phyloP scores from a whole-genome alignment of 2,329 filamentous ascomycete genomes.

The Aspergillus hortae region DNA sequence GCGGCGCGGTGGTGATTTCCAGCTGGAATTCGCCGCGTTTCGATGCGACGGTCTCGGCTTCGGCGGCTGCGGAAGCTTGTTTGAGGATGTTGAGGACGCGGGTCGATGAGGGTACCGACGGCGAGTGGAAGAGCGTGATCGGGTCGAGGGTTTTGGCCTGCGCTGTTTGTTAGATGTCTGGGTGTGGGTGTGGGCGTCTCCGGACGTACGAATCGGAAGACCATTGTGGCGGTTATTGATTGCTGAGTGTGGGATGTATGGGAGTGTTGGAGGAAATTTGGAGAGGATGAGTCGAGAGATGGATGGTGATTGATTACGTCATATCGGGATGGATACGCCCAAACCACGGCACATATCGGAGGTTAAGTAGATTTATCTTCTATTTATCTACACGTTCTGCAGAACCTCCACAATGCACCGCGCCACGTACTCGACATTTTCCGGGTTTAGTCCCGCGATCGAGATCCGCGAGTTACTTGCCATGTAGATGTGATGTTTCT shows the following conservation, averaged over 20 bases:
- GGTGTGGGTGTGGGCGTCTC: background rate
- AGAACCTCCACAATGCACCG: slow-evolving; percentile 19
- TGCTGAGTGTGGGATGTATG: background rate
- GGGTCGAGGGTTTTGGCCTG: slow-evolving; percentile 82
- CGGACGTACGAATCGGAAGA: slow-evolving; percentile 21
- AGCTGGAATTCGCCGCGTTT: slow-evolving; percentile 75
- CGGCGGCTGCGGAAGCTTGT: slow-evolving; percentile 69
- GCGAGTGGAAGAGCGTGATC: slow-evolving; percentile 92
- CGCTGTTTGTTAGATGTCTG: background rate
- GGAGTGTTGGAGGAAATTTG: background rate
- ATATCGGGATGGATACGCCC: background rate
- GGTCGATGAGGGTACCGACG: slow-evolving; percentile 67
- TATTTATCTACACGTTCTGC: background rate
- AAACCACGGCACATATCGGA: no score
- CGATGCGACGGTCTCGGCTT: slow-evolving; percentile 71
- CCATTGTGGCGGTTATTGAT: slow-evolving; percentile 13
- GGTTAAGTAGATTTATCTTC: background rate
- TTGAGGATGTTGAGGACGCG: slow-evolving; percentile 75
- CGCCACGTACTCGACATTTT: slow-evolving; percentile 37
- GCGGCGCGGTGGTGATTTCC: slow-evolving; percentile 73
- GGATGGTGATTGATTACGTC: background rate
- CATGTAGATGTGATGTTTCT: slow-evolving; percentile 47
- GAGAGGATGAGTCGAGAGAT: background rate
- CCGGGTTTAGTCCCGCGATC: slow-evolving; percentile 83
- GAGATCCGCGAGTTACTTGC: slow-evolving; percentile 87